Evolutionary conservation across 805 yeast species (phyloP).

Genomic region (Suhomyces pyralidae): DNA sequence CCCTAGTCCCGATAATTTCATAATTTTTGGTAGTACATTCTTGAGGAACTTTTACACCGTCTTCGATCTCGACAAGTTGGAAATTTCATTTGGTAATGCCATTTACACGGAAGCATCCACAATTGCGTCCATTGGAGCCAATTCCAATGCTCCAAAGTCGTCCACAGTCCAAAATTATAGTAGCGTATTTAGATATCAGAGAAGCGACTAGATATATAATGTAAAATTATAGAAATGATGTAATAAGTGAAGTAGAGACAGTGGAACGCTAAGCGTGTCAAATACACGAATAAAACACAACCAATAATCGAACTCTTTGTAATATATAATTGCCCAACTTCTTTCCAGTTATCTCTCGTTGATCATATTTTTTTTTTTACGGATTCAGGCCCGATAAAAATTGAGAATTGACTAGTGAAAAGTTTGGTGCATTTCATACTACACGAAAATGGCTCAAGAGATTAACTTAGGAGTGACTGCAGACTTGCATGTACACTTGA

Average conservation of each 20-base stretch:
- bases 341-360: no score
- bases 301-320: neutral
- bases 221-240: neutral
- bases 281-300: neutral
- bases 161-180: neutral
- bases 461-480: conserved; percentile 69
- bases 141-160: neutral
- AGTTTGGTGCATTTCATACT: neutral
- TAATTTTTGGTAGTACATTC: neutral
- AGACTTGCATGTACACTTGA: conserved; percentile 94
- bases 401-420: neutral
- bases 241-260: neutral
- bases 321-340: no score
- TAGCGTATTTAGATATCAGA: neutral
- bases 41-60: neutral
- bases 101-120: neutral
- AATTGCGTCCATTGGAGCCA: neutral
- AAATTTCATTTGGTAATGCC: neutral
- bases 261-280: neutral
- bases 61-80: neutral
- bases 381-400: neutral
- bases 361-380: neutral
- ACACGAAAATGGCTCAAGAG: conserved; percentile 14
- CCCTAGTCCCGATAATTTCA: neutral
- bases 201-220: neutral